A percentile compares a stretch with the other conserved stretches of the same genome.
These are phyloP conservation scores for Lactarius akahatsu DNA, from an alignment of 768 basidiomycete species.

Conservation along the genomic window DNA sequence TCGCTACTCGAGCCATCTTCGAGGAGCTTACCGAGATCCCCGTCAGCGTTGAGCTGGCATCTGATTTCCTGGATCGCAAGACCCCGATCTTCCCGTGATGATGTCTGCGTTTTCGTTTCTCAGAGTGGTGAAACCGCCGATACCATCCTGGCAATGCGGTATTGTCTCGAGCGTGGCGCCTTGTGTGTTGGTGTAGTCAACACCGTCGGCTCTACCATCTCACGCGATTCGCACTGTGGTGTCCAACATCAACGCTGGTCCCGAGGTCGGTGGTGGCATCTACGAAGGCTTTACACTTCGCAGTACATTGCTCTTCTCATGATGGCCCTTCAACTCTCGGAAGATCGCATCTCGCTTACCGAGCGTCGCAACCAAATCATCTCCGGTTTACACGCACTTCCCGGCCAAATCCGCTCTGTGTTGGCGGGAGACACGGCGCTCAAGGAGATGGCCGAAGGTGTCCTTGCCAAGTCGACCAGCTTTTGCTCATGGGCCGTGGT, in stretches of 20 bases:
- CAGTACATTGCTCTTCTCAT: constrained; percentile 98
- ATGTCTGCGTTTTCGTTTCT: constrained; percentile 92
- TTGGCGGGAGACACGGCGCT: constrained; percentile 74
- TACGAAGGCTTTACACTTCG: constrained; percentile 98
- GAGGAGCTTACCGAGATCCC: constrained; percentile 99
- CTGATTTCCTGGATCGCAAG: constrained; percentile 97
- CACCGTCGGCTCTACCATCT: constrained; percentile 96
- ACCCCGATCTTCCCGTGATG: constrained; percentile 99
- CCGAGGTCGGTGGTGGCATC: constrained; percentile 99
- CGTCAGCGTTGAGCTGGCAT: constrained; percentile 93
- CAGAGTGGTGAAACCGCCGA: constrained; percentile 99
- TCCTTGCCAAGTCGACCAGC: constrained; percentile 75
- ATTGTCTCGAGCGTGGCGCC: constrained; percentile 95
- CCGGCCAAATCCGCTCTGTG: constrained; percentile 83
- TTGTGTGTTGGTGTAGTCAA: constrained; percentile 98
- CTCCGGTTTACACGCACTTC: constrained; percentile 86
- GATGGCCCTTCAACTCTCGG: constrained; percentile 98
- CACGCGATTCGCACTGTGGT: constrained; percentile 98
- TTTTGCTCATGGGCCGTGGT: constrained; percentile 96
- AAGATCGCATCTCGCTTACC: constrained; percentile 92
- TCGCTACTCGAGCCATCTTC: constrained; percentile 96
- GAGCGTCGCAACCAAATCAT: constrained; percentile 93
- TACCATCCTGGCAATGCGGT: constrained; percentile 92
- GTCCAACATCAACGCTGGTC: constrained; percentile 99
- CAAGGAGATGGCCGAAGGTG: constrained; percentile 80